These are phyloP conservation scores for Sclerotinia subarctica DNA, from an alignment of 2,329 filamentous ascomycete genomes.

Conservation along the genomic window DNA sequence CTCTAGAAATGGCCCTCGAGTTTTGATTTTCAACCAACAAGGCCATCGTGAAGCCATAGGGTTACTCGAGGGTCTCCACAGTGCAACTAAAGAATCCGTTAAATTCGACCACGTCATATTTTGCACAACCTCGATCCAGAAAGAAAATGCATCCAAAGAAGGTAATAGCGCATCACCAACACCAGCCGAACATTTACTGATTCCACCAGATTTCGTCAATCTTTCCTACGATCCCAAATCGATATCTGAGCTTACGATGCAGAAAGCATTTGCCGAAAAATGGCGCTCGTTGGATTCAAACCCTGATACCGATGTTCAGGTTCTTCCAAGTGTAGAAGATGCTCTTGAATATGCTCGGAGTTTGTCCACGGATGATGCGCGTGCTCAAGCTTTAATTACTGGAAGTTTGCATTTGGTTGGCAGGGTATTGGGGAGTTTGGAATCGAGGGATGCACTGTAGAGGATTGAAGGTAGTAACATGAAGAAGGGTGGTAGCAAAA, in stretches of 20 bases:
- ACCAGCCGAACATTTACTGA: neutral
- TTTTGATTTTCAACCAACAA: conserved; percentile 88
- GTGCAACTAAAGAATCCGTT: conserved; percentile 43
- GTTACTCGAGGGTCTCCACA: conserved; percentile 50
- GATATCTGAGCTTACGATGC: conserved; percentile 59
- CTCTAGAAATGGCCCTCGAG: conserved; percentile 42
- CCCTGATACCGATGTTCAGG: conserved; percentile 29
- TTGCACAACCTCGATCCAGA: conserved; percentile 65
- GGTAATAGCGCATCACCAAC: conserved; percentile 30
- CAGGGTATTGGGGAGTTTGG: conserved; percentile 70
- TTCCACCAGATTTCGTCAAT: conserved; percentile 53
- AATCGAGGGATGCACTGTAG: conserved; percentile 41
- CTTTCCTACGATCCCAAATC: conserved; percentile 40
- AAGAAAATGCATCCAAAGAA: conserved; percentile 51
- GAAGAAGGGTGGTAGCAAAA: neutral
- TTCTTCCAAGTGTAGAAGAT: conserved; percentile 54
- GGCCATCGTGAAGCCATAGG: conserved; percentile 45
- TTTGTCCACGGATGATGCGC: conserved; percentile 32
- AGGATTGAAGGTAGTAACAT: neutral
- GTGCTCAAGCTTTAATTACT: conserved; percentile 47
- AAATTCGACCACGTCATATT: conserved; percentile 75
- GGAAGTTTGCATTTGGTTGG: conserved; percentile 63
- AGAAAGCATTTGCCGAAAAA: conserved; percentile 51
- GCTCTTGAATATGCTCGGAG: conserved; percentile 49
- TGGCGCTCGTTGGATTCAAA: conserved; percentile 27